Percentiles rank a stretch among this genome's conserved stretches.
Evolutionary conservation across 345 rosid genomes (phyloP).

Genomic region (Gossypium stocksii): DNA sequence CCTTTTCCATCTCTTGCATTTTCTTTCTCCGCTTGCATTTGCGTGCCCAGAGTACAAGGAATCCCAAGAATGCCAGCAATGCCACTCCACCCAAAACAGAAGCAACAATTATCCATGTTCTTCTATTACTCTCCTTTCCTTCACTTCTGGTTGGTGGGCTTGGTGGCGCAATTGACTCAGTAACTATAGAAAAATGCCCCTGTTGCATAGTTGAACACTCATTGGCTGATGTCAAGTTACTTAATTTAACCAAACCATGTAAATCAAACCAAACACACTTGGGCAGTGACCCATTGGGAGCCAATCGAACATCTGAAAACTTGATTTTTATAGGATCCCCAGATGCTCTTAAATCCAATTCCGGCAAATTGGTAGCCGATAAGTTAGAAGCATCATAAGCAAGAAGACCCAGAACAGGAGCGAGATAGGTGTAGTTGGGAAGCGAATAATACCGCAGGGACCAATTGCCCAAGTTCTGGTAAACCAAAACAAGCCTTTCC

Average conservation of each 20-base stretch:
- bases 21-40: conserved; percentile 56
- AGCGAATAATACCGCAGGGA: conserved; percentile 61
- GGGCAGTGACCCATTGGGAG: conserved; percentile 51
- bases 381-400: conserved; percentile 73
- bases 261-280: conserved; percentile 73
- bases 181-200: conserved; percentile 86
- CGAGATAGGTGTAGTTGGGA: conserved; percentile 44
- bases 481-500: conserved; percentile 75
- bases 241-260: conserved; percentile 50
- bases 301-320: conserved; percentile 47
- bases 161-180: conserved; percentile 48
- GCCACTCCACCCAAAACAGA: conserved; percentile 72
- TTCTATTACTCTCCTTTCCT: conserved; percentile 31
- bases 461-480: conserved; percentile 85
- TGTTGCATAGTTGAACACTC: conserved; percentile 52
- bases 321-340: conserved; percentile 49
- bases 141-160: background rate
- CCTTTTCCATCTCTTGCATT: conserved; percentile 86
- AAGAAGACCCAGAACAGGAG: conserved; percentile 83
- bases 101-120: conserved; percentile 66
- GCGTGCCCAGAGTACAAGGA: conserved; percentile 47
- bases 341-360: conserved; percentile 41
- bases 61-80: conserved; percentile 42
- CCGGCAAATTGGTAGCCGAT: conserved; percentile 47
- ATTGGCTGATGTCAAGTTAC: conserved; percentile 44